Base-by-base conservation (phyloP, 2,329 filamentous ascomycete genomes). In the Fusarium veterinarium region DNA sequence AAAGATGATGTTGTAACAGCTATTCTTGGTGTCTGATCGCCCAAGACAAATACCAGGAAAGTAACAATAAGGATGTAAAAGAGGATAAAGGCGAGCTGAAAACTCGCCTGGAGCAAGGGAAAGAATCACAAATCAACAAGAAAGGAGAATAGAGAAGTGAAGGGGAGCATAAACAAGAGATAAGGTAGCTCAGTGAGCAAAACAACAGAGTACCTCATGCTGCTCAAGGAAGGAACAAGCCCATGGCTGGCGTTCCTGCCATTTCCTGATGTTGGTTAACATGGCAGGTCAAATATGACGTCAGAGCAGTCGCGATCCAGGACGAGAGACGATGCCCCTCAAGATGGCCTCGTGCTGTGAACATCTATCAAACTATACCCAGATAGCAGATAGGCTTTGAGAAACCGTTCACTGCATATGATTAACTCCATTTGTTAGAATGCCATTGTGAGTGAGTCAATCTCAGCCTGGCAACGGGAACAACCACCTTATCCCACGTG, bases 1-100 rank as follows among this genome's bases (percentile, higher is more conserved):
- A 60, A 20, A 49, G 48, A 70, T 65, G 52, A 62, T 73, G 57
- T 42, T 62, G 38, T 56, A 59, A 42, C 40, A 58, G 23, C 42
- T 72, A 73, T 72, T 71, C 56, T 62, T 67, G 60, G 56, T 40
- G 51, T 49, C 46, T 38, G 52, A 51, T 70, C 56, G 60, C 45
- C 58, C 31, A 60, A 66, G 35, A 67, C 46, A 52, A 60, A 60
- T 35, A 51, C 52, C 53, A 69, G 35, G 61, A 48, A 60, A 35
- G 30, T 13, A 70, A 57, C 46, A 58, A 30, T 33, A 62, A 46
- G 46, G 42, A 44, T 44, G 17, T 35, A 33, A 37, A 62, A 31
- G 60, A 62, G 65, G 37, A 41, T 55, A 33, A 49, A 37, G 56
- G 61, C 45, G 53, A 48, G 44, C 57, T 41, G 45, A 52, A 59